Evolutionary conservation across 352 stramenopile species (phyloP).

Genomic region (Phytophthora aleatoria): DNA sequence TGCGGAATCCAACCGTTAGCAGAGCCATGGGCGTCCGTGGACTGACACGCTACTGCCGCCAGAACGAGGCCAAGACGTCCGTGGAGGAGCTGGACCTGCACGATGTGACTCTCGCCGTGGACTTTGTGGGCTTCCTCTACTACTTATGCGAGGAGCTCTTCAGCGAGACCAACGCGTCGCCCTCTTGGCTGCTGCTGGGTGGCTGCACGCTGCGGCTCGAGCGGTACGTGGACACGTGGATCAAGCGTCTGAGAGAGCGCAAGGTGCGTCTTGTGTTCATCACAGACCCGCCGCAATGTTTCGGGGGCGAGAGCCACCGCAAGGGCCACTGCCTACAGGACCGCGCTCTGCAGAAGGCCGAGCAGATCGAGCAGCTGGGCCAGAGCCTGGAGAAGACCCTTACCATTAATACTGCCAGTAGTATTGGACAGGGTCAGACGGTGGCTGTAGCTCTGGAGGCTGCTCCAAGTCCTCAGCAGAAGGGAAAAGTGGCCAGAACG

Average conservation of each 20-base stretch:
- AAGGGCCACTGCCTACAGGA: slow-evolving; percentile 66
- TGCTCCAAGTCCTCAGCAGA: slow-evolving; percentile 7
- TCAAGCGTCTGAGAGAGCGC: slow-evolving; percentile 42
- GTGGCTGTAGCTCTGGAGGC: background rate
- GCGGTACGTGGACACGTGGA: slow-evolving; percentile 50
- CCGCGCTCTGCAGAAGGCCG: slow-evolving; percentile 55
- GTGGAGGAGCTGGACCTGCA: slow-evolving; percentile 37
- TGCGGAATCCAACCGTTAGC: background rate
- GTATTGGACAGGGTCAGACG: background rate
- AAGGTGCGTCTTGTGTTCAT: slow-evolving; percentile 73
- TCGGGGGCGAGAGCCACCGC: slow-evolving; percentile 67
- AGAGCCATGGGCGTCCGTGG: slow-evolving; percentile 66
- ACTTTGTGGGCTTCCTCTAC: slow-evolving; percentile 84
- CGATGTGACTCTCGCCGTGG: slow-evolving; percentile 79
- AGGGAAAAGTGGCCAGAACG: slow-evolving; percentile 25
- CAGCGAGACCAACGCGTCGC: slow-evolving; percentile 32
- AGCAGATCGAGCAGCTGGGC: slow-evolving; percentile 50
- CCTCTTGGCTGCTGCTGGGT: slow-evolving; percentile 70
- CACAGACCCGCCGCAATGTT: slow-evolving; percentile 74
- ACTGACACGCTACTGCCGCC: slow-evolving; percentile 60
- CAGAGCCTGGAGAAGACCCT: slow-evolving; percentile 26
- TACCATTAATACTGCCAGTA: background rate
- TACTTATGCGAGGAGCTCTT: slow-evolving; percentile 67
- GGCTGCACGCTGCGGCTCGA: slow-evolving; percentile 56
- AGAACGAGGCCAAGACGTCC: slow-evolving; percentile 54